Conservation (phyloP, 2,329 filamentous ascomycete species). For the Neurospora sp. region DNA sequence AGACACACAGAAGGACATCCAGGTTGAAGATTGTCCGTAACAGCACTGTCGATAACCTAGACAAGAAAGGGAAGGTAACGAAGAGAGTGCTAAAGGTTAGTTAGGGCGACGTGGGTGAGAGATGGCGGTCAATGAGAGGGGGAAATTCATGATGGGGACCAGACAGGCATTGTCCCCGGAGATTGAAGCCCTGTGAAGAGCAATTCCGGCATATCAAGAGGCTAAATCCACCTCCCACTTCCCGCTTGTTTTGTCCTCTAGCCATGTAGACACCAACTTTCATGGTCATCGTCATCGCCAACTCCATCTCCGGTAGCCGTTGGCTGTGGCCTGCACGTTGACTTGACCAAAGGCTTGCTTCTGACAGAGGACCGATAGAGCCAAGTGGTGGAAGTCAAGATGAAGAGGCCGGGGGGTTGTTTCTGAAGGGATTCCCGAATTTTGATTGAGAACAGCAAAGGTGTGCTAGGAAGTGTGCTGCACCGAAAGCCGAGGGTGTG, state of each 20-base stretch:
- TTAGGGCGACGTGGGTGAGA: neutral
- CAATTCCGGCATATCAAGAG: neutral
- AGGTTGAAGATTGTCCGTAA: neutral
- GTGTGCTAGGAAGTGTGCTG: neutral
- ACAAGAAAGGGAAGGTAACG: neutral
- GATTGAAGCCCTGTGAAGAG: neutral
- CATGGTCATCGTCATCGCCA: neutral
- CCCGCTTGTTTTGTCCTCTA: neutral
- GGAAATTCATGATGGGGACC: neutral
- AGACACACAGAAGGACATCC: neutral
- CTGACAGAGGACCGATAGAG: neutral
- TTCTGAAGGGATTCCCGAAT: neutral
- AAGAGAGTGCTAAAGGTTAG: neutral
- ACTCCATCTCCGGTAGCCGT: neutral
- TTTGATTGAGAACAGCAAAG: neutral
- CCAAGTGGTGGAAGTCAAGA: neutral
- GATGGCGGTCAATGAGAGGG: neutral
- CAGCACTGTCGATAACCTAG: neutral
- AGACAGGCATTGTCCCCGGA: neutral
- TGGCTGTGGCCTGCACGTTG: neutral
- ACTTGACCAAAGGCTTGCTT: neutral
- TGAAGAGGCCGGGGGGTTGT: neutral
- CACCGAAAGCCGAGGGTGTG: neutral
- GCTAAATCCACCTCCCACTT: neutral
- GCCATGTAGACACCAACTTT: neutral